Evolutionary conservation across 225 moss, liverwort and hornwort genomes (phyloP).

Genomic region (Pseudisothecium myosuroides): DNA sequence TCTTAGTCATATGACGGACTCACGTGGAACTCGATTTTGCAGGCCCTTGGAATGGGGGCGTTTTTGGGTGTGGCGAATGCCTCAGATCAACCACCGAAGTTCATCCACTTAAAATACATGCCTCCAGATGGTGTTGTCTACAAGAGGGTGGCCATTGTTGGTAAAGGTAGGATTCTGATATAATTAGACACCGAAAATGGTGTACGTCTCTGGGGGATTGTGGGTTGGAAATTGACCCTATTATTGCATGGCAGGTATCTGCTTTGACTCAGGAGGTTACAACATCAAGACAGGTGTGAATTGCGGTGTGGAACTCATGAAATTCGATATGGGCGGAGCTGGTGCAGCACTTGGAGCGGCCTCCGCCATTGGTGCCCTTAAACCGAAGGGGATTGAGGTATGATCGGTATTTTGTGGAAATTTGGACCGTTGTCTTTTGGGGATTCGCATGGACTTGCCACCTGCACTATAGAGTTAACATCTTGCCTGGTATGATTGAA

Average conservation of each 20-base stretch:
- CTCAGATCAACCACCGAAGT: conserved; percentile 45
- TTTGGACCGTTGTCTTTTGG: background rate
- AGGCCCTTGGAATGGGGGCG: conserved; percentile 60
- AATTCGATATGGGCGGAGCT: conserved; percentile 53
- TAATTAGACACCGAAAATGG: background rate
- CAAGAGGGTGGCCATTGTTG: conserved; percentile 63
- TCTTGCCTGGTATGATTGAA: background rate
- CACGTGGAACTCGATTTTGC: background rate
- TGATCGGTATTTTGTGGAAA: background rate
- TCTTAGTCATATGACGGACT: background rate
- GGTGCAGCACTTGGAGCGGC: conserved; percentile 58
- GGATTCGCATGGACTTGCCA: background rate
- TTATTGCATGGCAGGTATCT: conserved; percentile 22
- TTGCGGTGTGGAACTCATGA: conserved; percentile 50
- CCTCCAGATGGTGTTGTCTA: conserved; percentile 48
- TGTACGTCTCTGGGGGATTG: background rate
- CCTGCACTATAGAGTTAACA: background rate
- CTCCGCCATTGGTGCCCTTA: conserved; percentile 46
- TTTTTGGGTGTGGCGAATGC: conserved; percentile 51
- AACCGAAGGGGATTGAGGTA: conserved; percentile 58
- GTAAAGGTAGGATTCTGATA: conserved; percentile 29
- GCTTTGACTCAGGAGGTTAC: conserved; percentile 50
- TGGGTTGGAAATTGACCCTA: background rate
- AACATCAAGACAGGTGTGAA: conserved; percentile 44
- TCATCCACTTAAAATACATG: conserved; percentile 44